phyloP scores from a whole-genome alignment of 306 rosid genomes.

The Vigna nakashimae region DNA sequence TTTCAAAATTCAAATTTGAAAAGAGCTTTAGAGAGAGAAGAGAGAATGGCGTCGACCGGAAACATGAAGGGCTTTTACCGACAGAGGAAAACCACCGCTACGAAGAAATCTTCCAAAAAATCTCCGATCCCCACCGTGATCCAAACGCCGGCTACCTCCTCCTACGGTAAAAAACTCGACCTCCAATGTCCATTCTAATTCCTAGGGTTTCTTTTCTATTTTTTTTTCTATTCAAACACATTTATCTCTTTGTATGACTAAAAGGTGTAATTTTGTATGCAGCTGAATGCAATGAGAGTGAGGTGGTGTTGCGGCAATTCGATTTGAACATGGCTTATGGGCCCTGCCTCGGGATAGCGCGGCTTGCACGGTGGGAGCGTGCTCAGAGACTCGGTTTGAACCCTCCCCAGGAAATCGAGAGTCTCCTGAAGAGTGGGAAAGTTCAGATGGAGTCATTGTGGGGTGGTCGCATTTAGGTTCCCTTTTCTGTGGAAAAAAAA shows the following conservation, averaged over 20 bases:
- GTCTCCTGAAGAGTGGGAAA: conserved; percentile 53
- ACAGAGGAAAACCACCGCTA: conserved; percentile 55
- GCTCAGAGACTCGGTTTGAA: conserved; percentile 72
- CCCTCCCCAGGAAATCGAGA: conserved; percentile 67
- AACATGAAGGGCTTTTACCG: conserved; percentile 66
- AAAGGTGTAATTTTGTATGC: background rate
- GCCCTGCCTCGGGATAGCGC: conserved; percentile 79
- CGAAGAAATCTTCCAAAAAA: conserved; percentile 46
- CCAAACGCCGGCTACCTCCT: conserved; percentile 54
- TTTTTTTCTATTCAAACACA: background rate
- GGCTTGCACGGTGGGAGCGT: conserved; percentile 82
- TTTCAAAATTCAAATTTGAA: conserved; percentile 48
- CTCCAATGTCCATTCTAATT: conserved; percentile 48
- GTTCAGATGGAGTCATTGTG: conserved; percentile 58
- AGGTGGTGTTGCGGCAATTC: conserved; percentile 69
- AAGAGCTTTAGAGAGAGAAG: background rate
- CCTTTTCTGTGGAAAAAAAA: background rate
- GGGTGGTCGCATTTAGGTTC: conserved; percentile 56
- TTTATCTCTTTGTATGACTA: background rate
- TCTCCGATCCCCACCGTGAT: conserved; percentile 44
- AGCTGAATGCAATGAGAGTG: conserved; percentile 66
- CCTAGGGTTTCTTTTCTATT: conserved; percentile 23
- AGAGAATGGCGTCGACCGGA: conserved; percentile 52
- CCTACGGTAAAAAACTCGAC: conserved; percentile 45
- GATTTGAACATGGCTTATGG: conserved; percentile 87